phyloP scores from a whole-genome alignment of 2,329 filamentous ascomycete genomes.

The Pseudocercospora crystallina region DNA sequence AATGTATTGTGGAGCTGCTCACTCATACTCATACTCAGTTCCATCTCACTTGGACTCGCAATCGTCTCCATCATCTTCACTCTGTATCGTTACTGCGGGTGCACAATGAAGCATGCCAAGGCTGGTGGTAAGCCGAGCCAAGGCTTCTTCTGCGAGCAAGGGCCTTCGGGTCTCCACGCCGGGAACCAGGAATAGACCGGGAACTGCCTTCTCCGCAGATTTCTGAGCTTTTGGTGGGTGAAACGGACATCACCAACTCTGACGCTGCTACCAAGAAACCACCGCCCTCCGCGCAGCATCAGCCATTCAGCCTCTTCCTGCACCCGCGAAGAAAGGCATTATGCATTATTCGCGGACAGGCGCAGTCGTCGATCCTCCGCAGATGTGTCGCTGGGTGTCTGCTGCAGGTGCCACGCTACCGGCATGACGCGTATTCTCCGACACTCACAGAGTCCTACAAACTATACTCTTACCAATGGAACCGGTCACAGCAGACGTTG shows the following conservation, averaged over 20 bases:
- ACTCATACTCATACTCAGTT: neutral
- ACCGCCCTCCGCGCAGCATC: too few relatives aligned
- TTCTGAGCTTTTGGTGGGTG: neutral
- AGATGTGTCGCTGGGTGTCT: neutral
- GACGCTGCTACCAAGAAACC: neutral
- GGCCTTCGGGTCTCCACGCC: constrained; percentile 1
- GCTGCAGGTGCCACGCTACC: constrained; percentile 6
- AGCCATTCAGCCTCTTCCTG: constrained; percentile 1
- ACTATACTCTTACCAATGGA: neutral
- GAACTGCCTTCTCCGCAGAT: neutral
- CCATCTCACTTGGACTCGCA: neutral
- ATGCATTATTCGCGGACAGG: neutral
- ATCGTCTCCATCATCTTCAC: neutral
- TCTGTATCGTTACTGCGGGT: neutral
- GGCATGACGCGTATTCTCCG: constrained; percentile 28
- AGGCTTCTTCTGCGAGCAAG: neutral
- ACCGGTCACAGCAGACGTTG: constrained; percentile 1
- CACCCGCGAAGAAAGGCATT: neutral
- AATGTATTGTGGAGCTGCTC: neutral
- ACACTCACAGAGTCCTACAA: neutral
- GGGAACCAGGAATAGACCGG: constrained; percentile 3
- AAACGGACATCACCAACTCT: neutral
- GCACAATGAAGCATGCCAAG: constrained; percentile 1
- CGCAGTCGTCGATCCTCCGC: constrained; percentile 2
- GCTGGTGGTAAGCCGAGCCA: neutral